phyloP scores from a whole-genome alignment of 2,329 filamentous ascomycete genomes.

The Lasiodiplodia theobromae region DNA sequence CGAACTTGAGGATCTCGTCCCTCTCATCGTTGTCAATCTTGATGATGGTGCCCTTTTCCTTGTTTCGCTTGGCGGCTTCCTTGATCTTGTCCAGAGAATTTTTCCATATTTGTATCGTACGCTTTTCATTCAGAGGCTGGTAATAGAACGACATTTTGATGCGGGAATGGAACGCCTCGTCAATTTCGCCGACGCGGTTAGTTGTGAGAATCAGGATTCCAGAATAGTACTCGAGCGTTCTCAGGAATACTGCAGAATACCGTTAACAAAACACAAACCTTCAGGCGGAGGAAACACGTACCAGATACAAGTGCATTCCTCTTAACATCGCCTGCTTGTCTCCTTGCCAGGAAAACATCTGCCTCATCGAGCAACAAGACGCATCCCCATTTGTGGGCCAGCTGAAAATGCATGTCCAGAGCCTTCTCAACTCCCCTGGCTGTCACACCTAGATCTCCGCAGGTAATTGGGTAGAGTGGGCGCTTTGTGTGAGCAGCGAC shows the following conservation, averaged over 20 bases:
- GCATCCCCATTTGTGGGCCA: background rate
- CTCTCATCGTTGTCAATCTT: background rate
- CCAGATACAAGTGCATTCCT: background rate
- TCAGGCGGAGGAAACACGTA: too few relatives aligned
- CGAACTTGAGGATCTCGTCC: background rate
- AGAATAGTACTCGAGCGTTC: constrained; percentile 26
- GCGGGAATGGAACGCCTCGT: constrained; percentile 28
- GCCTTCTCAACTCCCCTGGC: background rate
- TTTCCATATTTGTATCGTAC: background rate
- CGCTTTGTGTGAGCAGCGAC: constrained; percentile 39
- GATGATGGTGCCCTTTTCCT: too few relatives aligned
- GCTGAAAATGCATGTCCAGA: background rate
- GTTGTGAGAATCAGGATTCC: constrained; percentile 46
- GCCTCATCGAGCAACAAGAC: constrained; percentile 27
- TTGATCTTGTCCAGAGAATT: background rate
- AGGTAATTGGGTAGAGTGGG: constrained; percentile 39
- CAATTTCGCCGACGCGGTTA: constrained; percentile 44
- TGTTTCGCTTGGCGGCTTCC: background rate
- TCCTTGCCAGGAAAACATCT: constrained; percentile 25
- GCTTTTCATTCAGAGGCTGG: constrained; percentile 30
- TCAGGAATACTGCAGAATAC: constrained; percentile 22
- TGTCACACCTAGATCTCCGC: constrained; percentile 13
- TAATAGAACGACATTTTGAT: constrained; percentile 21
- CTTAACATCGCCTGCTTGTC: background rate
- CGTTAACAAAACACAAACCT: too few relatives aligned